Evolutionary conservation across 768 basidiomycete genomes (phyloP), one percentile per base, ranked within the genome.

Genomic region (Antrodiella citrinella): DNA sequence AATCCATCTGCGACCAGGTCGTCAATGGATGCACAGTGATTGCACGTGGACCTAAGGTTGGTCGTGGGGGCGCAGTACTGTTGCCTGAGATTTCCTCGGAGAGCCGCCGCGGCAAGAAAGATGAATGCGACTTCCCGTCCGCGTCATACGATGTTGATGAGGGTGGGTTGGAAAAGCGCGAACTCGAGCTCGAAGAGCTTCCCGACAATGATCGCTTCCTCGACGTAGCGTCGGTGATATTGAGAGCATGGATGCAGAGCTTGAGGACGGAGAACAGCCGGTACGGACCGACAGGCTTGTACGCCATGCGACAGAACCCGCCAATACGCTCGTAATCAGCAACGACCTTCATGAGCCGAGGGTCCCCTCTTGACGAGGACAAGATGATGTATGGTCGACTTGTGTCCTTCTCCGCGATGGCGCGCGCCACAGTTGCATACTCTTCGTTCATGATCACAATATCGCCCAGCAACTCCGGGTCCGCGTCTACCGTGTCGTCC

Each of bases 201-300:
- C 30, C 30, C 7, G 30, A 35, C 21, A 63, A 59, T 15, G 55
- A 49, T n/a, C 44, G 45, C 30, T 65, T 65, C 23, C 70, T 65
- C 52, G 66, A 60, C 4, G 51, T 56, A 7, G 30, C 7, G 25
- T 60, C 51, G 52, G 71, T 69, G 41, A 83, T 79, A 44, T 73
- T 77, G 43, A 80, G 66, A 3, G 76, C 71, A 61, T 81, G 76
- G 21, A 84, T 51, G 62, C 77, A 76, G 9, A 84, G 75, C 59
- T 82, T 83, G 52, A 94, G 68, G 20, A 81, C 75, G 4, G 73
- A 63, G 22, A 81, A 75, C 50, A 95, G 73, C 19, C 84, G 79
- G 41, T 79, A 77, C 2, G 93, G 93, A 2, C 92, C 91, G 21
- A 82, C 82, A 9, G 93, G 93, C 63, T 96, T 97, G 76, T 84